phyloP scores from a whole-genome alignment of 257 asterid species.

The Capsicum chinense region DNA sequence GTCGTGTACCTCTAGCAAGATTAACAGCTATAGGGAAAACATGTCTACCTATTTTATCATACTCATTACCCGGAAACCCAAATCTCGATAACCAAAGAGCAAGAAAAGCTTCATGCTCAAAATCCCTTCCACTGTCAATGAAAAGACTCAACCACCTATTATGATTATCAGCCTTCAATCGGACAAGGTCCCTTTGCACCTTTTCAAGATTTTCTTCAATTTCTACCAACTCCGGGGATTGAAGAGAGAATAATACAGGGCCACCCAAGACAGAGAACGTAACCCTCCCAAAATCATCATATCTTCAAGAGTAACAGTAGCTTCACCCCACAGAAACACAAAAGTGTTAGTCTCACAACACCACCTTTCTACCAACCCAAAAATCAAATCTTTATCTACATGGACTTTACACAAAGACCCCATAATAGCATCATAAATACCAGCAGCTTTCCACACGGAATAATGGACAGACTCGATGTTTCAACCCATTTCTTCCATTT shows the following conservation, averaged over 20 bases:
- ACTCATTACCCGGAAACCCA: slow-evolving; percentile 42
- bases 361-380: slow-evolving; percentile 49
- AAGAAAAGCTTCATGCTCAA: slow-evolving; percentile 56
- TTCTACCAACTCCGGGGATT: not conserved
- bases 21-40: slow-evolving; percentile 38
- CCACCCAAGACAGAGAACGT: slow-evolving; percentile 42
- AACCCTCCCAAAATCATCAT: slow-evolving; percentile 47
- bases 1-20: slow-evolving; percentile 43
- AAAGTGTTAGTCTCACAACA: slow-evolving; percentile 45
- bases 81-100: slow-evolving; percentile 48
- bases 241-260: slow-evolving; percentile 23
- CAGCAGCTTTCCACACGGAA: slow-evolving; percentile 40
- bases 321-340: slow-evolving; percentile 57
- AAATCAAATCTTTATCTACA: slow-evolving; percentile 34
- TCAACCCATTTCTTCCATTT: slow-evolving; percentile 46
- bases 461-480: slow-evolving; percentile 30
- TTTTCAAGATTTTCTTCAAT: slow-evolving; percentile 18
- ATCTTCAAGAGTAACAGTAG: slow-evolving; percentile 51
- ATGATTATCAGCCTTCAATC: slow-evolving; percentile 26
- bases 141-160: slow-evolving; percentile 36
- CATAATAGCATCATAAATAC: slow-evolving; percentile 43
- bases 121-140: slow-evolving; percentile 26
- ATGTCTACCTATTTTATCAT: slow-evolving; percentile 31
- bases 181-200: not conserved
- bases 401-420: slow-evolving; percentile 32